Evolutionary conservation across 1,284 basidiomycete species (phyloP).

Genomic region (Ceratobasidium sp.): DNA sequence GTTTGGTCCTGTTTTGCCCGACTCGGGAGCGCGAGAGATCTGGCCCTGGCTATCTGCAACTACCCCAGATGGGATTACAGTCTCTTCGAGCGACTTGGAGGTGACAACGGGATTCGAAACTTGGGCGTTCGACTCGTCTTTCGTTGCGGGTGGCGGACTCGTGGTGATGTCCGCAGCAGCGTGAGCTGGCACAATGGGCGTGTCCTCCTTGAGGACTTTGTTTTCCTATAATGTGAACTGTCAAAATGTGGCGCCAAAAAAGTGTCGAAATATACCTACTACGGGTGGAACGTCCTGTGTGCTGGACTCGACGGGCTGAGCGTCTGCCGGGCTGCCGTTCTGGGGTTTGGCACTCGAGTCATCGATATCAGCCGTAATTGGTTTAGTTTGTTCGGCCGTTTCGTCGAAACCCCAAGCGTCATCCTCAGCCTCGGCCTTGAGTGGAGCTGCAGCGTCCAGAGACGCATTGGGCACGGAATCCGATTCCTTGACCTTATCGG

Average conservation of each 20-base stretch:
- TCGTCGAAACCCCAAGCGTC: constrained; percentile 27
- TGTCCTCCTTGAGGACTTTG: background rate
- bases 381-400: background rate
- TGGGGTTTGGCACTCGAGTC: background rate
- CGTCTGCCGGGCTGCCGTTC: background rate
- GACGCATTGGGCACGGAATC: too few species aligned
- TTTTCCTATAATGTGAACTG: background rate
- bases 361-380: background rate
- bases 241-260: background rate
- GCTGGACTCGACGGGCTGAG: background rate
- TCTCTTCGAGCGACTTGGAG: background rate
- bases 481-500: background rate
- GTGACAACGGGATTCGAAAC: background rate
- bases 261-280: background rate
- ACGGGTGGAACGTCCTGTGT: background rate
- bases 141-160: background rate
- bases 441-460: background rate
- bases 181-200: background rate
- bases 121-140: background rate
- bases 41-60: background rate
- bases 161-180: background rate
- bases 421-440: background rate
- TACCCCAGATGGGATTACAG: background rate
- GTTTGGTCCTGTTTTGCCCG: constrained; percentile 8
- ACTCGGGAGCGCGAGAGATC: background rate